Evolutionary conservation across 176 grass and related monocot species (phyloP).

Genomic region (Raddia distichophylla): DNA sequence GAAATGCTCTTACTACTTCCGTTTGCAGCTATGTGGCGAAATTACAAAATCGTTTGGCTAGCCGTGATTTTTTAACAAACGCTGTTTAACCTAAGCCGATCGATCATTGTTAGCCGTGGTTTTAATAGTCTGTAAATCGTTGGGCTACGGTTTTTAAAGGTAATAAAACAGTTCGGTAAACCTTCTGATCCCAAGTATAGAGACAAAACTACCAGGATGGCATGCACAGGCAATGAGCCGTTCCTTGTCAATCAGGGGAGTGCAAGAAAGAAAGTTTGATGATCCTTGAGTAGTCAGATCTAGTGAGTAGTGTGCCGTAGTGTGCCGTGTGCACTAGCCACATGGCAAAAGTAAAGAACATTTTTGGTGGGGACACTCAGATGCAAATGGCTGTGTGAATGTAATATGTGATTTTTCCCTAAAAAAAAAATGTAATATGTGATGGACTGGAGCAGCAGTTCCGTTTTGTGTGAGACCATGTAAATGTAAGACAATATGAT

Average conservation of each 20-base stretch:
- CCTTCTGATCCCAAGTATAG: background rate
- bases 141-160: too few relatives aligned
- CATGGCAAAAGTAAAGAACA: background rate
- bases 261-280: background rate
- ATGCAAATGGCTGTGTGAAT: constrained; percentile 5
- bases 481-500: background rate
- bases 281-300: too few relatives aligned
- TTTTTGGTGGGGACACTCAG: background rate
- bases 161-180: too few relatives aligned
- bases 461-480: background rate
- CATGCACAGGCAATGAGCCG: background rate
- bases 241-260: background rate
- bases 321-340: background rate
- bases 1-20: background rate
- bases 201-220: background rate
- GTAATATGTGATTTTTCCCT: background rate
- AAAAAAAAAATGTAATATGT: too few relatives aligned
- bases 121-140: too few relatives aligned
- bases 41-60: too few relatives aligned
- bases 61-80: too few relatives aligned
- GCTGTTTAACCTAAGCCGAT: too few relatives aligned
- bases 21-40: too few relatives aligned
- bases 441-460: constrained; percentile 12
- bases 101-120: too few relatives aligned
- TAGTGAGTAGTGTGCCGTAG: too few relatives aligned